Conservation (phyloP, 1,284 basidiomycete species). For the Macrocystidia cucumis region DNA sequence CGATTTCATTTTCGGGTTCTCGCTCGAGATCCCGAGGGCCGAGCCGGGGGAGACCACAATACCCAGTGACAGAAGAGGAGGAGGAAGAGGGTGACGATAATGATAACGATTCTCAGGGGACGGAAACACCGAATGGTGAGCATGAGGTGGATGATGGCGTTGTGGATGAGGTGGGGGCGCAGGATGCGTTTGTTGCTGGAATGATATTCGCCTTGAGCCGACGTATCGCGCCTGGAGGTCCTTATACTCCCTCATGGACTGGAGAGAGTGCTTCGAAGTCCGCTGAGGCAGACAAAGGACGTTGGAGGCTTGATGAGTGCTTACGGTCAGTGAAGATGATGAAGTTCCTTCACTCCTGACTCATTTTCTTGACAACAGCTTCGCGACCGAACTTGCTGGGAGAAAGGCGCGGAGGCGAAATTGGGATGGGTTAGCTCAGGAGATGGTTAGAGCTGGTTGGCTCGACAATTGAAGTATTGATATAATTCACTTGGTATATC, state of each 20-base stretch:
- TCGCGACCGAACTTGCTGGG: constrained; percentile 71
- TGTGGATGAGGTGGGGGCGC: constrained; percentile 65
- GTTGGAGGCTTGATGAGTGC: constrained; percentile 73
- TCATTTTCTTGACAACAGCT: constrained; percentile 30
- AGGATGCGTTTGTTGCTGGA: constrained; percentile 73
- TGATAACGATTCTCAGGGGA: constrained; percentile 50
- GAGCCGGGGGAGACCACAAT: constrained; percentile 16
- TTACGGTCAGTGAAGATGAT: constrained; percentile 39
- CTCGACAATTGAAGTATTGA: constrained; percentile 34
- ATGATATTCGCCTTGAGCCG: constrained; percentile 73
- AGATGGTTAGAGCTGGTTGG: constrained; percentile 68
- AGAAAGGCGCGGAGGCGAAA: constrained; percentile 51
- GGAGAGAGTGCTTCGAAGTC: constrained; percentile 22
- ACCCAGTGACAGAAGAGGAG: constrained; percentile 9
- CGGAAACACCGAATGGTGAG: constrained; percentile 36
- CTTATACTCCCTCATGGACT: constrained; percentile 54
- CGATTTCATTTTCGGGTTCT: constrained; percentile 12
- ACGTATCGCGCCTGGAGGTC: constrained; percentile 56
- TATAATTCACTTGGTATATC: too few species aligned
- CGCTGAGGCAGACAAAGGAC: constrained; percentile 34
- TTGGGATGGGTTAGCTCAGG: constrained; percentile 63
- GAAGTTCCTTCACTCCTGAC: constrained; percentile 3
- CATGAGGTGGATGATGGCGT: constrained; percentile 28
- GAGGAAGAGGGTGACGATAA: constrained; percentile 26
- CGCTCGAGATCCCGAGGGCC: constrained; percentile 18